Evolutionary conservation across 31 red algal species (phyloP).

Genomic region (Asparagopsis taxiformis): DNA sequence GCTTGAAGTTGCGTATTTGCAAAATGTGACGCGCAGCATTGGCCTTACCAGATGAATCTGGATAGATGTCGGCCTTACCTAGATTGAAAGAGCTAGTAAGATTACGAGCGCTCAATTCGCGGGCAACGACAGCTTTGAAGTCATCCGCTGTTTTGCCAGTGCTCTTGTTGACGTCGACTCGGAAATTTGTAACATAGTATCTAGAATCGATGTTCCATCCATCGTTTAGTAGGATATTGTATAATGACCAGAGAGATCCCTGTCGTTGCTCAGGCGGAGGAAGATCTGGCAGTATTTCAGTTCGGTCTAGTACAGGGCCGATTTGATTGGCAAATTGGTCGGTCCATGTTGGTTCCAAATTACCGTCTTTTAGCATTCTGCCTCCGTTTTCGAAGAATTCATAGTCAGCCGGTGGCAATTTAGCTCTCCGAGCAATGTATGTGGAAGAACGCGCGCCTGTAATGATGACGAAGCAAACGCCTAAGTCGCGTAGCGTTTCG

Average conservation of each 20-base stretch:
- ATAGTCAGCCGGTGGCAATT: conserved; percentile 83
- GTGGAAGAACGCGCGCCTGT: conserved; percentile 92
- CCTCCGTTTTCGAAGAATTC: conserved; percentile 97
- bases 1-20: conserved; percentile 3
- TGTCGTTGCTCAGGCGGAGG: conserved; percentile 21
- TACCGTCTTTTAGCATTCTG: conserved; percentile 51
- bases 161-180: conserved; percentile 63
- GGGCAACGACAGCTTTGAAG: conserved; percentile 4
- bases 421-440: conserved; percentile 48
- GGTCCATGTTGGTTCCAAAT: conserved; percentile 65
- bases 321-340: conserved; percentile 51
- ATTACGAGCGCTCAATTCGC: neutral
- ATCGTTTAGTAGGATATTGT: conserved; percentile 26
- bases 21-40: conserved; percentile 79
- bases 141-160: conserved; percentile 48
- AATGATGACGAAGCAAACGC: conserved; percentile 82
- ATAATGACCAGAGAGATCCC: conserved; percentile 75
- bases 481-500: conserved; percentile 39
- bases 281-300: conserved; percentile 34
- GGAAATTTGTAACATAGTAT: conserved; percentile 84
- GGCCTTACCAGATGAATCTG: conserved; percentile 75
- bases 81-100: conserved; percentile 81
- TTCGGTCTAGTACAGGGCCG: conserved; percentile 23
- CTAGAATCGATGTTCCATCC: conserved; percentile 73
- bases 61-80: conserved; percentile 92